Base-by-base conservation (phyloP, 805 yeast species). In the Wickerhamiella cacticola region DNA sequence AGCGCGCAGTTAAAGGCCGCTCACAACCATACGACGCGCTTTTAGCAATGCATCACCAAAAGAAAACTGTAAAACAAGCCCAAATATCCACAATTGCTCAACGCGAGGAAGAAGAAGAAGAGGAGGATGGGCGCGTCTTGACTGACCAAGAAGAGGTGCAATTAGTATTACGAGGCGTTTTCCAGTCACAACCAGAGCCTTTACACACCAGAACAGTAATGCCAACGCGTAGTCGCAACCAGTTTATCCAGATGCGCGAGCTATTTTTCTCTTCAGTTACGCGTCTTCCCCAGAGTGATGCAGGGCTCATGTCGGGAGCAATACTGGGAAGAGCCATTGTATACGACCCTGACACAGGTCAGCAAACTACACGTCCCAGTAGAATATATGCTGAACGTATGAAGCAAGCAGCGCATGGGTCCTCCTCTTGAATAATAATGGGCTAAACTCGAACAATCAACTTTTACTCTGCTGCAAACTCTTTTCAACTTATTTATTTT, bases 1-100 rank as follows among this genome's bases (percentile, higher is more conserved):
- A 92, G 59, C 76, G 98, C 57, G 88, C 95, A 1, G 98, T 92
- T 19, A 79, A 78, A 16, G 98, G 98, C 10, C 74, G 98, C 56
- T 79, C 94, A 28, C 88, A 94, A 7, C 87, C 96, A 0, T 92
- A 87, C 66, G 98, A 92, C 63, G 79, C 78, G 29, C 68, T 92
- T 47, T 69, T 92, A 49, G 86, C 89, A 18, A 87, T 86, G 16
- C 88, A 92, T 60, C 98, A 92, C 66, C 79, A 87, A 57, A 77
- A 85, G 57, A 89, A 89, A 61, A 96, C 89, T 63, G 89, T 94
- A 28, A 87, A 85, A 26, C 46, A 36, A 21, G 50, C 47, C 26
- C 34, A 26, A 21, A 43, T 33, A 16, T 58, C 71, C 56, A 54
- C 73, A 59, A 64, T 31, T 9, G 35, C 46, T 3, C 38, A 49